phyloP scores from a whole-genome alignment of 306 rosid genomes.

The Calophaca sinica region DNA sequence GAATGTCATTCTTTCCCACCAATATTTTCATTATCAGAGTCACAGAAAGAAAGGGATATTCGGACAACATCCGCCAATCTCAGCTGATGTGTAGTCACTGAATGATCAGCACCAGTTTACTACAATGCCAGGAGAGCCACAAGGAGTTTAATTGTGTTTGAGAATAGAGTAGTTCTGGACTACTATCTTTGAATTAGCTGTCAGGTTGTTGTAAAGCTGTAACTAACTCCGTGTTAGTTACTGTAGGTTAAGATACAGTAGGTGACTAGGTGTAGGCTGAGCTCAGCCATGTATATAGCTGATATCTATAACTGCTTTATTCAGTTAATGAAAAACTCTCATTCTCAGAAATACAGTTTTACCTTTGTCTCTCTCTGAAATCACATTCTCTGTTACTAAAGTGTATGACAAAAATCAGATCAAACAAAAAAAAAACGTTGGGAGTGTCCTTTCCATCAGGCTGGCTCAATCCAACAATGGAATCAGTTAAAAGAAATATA shows the following conservation, averaged over 20 bases:
- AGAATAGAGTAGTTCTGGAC: no score
- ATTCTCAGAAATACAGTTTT: no score
- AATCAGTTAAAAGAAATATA: neutral
- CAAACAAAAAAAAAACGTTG: neutral
- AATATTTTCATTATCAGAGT: neutral
- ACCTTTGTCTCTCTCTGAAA: neutral
- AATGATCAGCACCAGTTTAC: neutral
- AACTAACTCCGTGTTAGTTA: no score
- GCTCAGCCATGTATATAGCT: no score
- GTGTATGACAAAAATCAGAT: neutral
- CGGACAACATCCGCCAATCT: neutral
- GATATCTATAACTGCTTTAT: no score
- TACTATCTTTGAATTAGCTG: no score
- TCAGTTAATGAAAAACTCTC: no score
- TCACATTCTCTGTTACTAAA: neutral
- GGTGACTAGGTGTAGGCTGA: no score
- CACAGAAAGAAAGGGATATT: conserved; percentile 9
- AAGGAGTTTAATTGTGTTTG: neutral
- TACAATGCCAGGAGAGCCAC: conserved; percentile 1
- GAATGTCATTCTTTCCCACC: neutral
- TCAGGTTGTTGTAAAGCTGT: no score
- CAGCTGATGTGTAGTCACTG: conserved; percentile 11
- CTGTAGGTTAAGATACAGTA: no score
- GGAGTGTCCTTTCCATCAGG: neutral
- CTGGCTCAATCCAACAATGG: neutral